Conservation (phyloP, 106 monocot genomes). For the Acorus calamus region DNA sequence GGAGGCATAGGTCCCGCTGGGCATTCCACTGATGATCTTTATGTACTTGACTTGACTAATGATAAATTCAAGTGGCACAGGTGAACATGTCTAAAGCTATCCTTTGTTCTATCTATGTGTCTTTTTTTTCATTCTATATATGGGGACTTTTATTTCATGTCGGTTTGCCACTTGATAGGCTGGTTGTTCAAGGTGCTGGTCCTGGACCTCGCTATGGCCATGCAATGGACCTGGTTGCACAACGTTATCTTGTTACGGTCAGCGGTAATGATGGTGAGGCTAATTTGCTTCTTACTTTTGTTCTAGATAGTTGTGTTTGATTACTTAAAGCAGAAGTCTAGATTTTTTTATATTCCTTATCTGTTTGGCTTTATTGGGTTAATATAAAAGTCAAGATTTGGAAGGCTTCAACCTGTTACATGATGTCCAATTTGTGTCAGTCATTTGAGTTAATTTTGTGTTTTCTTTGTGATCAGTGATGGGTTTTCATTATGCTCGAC, state of each 20-base stretch:
- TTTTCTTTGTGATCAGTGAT: too few species aligned
- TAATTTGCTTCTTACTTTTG: neutral
- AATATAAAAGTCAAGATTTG: too few species aligned
- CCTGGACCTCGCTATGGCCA: constrained; percentile 99
- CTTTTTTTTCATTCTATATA: neutral
- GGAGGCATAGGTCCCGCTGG: constrained; percentile 99
- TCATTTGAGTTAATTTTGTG: too few species aligned
- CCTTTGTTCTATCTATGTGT: neutral
- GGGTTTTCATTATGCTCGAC: too few species aligned
- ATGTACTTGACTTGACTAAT: constrained; percentile 89
- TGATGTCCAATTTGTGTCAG: too few species aligned
- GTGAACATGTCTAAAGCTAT: constrained; percentile 12
- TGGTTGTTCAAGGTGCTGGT: constrained; percentile 87
- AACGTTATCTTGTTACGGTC: constrained; percentile 87
- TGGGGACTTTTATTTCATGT: constrained; percentile 1
- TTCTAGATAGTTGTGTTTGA: neutral
- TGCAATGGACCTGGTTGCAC: constrained; percentile 90
- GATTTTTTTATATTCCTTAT: constrained; percentile 39
- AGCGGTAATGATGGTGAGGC: constrained; percentile 91
- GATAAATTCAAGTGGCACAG: constrained; percentile 97
- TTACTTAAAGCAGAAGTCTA: constrained; percentile 65
- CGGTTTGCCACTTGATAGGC: constrained; percentile 15
- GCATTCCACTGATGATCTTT: constrained; percentile 96
- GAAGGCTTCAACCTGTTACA: too few species aligned
- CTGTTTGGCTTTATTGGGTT: too few species aligned